These are phyloP conservation scores for Scenedesmus sp. DNA, from an alignment of 163 green algal genomes.

Conservation along the genomic window DNA sequence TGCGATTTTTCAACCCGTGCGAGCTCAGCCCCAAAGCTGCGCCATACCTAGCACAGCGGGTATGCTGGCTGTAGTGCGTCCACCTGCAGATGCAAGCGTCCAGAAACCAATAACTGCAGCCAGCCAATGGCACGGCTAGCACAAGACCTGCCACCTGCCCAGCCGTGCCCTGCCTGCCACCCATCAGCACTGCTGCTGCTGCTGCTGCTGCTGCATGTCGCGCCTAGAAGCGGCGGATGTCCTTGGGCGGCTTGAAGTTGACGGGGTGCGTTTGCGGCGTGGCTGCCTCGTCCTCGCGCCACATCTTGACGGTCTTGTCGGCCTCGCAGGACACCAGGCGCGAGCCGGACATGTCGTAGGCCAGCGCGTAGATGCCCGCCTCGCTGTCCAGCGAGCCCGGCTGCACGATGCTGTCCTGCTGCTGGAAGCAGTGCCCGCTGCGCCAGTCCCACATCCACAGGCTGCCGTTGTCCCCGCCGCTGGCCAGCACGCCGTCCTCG, in stretches of 20 bases:
- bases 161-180: neutral
- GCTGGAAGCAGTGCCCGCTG: slow-evolving; percentile 96
- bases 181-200: neutral
- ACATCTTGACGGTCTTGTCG: slow-evolving; percentile 99
- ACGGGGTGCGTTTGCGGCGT: slow-evolving; percentile 94
- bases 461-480: slow-evolving; percentile 89
- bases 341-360: slow-evolving; percentile 81
- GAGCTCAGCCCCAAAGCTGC: no score
- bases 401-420: slow-evolving; percentile 89
- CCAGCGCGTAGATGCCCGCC: slow-evolving; percentile 78
- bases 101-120: neutral
- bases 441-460: slow-evolving; percentile 98
- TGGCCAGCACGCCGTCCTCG: slow-evolving; percentile 95
- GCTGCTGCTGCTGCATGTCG: neutral
- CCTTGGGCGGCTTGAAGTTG: slow-evolving; percentile 90
- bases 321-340: slow-evolving; percentile 93
- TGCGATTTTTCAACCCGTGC: no score
- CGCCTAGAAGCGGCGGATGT: slow-evolving; percentile 80
- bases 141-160: neutral
- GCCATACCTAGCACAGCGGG: neutral
- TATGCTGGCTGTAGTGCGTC: neutral
- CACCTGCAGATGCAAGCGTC: neutral
- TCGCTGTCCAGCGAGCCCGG: slow-evolving; percentile 95
- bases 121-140: neutral
- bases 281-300: slow-evolving; percentile 91